Evolutionary conservation across 1,139 yeast genomes (phyloP).

Genomic region (Candida frijolesensis): DNA sequence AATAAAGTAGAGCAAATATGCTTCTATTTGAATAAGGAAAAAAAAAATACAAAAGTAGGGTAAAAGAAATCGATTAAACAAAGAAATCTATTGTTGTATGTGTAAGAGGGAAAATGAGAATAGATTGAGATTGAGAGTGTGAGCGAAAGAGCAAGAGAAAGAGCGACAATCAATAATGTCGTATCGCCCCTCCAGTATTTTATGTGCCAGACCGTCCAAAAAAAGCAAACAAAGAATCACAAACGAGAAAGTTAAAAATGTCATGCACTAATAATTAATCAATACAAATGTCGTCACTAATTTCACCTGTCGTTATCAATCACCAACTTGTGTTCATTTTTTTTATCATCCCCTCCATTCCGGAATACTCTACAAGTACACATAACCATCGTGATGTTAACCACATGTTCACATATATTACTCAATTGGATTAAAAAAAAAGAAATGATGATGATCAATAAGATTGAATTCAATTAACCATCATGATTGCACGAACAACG

Average conservation of each 20-base stretch:
- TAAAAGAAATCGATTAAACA: too few relatives aligned
- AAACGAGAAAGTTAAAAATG: too few relatives aligned
- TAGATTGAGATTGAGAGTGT: too few relatives aligned
- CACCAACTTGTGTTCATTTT: background rate
- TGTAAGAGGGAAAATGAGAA: too few relatives aligned
- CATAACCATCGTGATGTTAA: background rate
- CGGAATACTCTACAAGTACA: background rate
- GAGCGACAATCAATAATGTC: too few relatives aligned
- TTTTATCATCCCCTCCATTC: background rate
- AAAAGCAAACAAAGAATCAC: too few relatives aligned
- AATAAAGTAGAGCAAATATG: too few relatives aligned
- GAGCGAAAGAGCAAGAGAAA: too few relatives aligned
- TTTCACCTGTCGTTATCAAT: background rate
- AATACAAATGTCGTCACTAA: background rate
- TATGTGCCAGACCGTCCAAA: too few relatives aligned
- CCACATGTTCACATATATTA: background rate
- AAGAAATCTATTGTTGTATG: background rate
- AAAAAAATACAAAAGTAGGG: background rate
- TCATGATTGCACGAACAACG: background rate
- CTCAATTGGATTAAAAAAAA: background rate
- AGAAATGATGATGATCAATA: background rate
- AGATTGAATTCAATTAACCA: too few relatives aligned
- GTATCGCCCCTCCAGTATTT: too few relatives aligned
- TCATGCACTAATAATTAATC: too few relatives aligned
- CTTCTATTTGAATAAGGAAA: background rate